These are phyloP conservation scores for Gorgonomyces haynaldii DNA, from an alignment of 192 early-diverging fungal species.

Conservation along the genomic window DNA sequence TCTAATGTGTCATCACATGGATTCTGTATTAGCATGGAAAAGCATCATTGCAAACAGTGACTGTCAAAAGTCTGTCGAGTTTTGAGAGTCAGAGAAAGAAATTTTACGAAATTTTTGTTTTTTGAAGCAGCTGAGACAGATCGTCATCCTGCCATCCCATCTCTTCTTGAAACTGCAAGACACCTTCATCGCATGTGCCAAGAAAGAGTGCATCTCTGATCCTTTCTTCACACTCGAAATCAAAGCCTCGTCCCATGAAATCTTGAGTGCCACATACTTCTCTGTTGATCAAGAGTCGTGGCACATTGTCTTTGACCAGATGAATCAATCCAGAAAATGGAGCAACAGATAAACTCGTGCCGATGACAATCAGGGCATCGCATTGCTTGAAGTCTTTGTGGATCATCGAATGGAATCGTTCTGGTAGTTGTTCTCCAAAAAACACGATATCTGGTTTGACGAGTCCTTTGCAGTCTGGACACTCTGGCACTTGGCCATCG, in stretches of 20 bases:
- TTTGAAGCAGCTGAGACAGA: neutral
- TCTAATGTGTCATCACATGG: too few species aligned
- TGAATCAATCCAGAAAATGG: conserved; percentile 79
- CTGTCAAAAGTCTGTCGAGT: neutral
- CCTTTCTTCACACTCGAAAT: conserved; percentile 55
- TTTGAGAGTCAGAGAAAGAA: neutral
- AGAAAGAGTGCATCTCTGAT: conserved; percentile 66
- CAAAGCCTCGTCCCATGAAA: conserved; percentile 44
- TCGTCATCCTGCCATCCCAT: conserved; percentile 48
- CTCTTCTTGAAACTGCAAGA: conserved; percentile 50
- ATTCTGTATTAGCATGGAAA: too few species aligned
- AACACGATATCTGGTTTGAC: conserved; percentile 96
- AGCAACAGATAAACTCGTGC: conserved; percentile 79
- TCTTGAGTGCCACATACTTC: conserved; percentile 56
- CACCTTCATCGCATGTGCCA: conserved; percentile 79
- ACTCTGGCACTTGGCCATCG: conserved; percentile 53
- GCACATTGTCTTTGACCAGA: conserved; percentile 46
- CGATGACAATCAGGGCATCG: conserved; percentile 88
- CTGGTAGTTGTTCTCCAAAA: conserved; percentile 83
- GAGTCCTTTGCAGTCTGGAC: conserved; percentile 45
- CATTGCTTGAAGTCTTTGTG: conserved; percentile 59
- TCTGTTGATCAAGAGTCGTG: conserved; percentile 83
- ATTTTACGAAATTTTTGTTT: neutral
- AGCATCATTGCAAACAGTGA: too few species aligned
- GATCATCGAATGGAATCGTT: conserved; percentile 52